Percentiles rank a stretch among this genome's conserved stretches.
Conservation (phyloP, 768 basidiomycete genomes). For the Trametes villosa region DNA sequence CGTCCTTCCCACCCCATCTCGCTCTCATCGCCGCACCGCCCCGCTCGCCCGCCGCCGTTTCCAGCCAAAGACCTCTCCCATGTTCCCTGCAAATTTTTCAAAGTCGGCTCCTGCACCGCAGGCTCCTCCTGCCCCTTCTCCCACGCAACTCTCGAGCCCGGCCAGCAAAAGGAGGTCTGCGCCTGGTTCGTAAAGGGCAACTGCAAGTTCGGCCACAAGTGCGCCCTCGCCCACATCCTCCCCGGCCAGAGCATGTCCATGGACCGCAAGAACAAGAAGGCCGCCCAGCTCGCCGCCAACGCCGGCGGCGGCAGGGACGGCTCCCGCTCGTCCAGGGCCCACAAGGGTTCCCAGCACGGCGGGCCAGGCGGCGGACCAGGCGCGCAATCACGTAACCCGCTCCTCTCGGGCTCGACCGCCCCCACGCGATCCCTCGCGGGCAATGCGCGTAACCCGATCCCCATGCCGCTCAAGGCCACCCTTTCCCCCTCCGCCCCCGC, state of each 20-base stretch:
- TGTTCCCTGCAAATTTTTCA: conserved; percentile 98
- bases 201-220: conserved; percentile 79
- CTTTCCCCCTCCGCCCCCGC: conserved; percentile 81
- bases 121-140: conserved; percentile 97
- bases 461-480: conserved; percentile 70
- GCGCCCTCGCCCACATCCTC: conserved; percentile 91
- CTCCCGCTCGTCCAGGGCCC: conserved; percentile 41
- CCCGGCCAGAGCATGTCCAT: conserved; percentile 94
- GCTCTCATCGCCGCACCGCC: neutral
- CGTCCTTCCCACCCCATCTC: neutral
- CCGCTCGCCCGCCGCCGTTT: conserved; percentile 8
- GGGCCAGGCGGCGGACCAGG: conserved; percentile 15
- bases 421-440: conserved; percentile 57
- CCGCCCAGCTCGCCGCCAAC: conserved; percentile 67
- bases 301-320: conserved; percentile 41
- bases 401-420: conserved; percentile 67
- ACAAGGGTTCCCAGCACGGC: conserved; percentile 27
- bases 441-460: conserved; percentile 60
- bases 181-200: conserved; percentile 95
- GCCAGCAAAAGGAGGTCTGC: conserved; percentile 79
- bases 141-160: conserved; percentile 72
- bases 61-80: conserved; percentile 88
- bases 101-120: conserved; percentile 91
- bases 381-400: conserved; percentile 33
- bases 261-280: conserved; percentile 98